Conservation (phyloP, 225 moss, liverwort and hornwort genomes). For the Physcomitrium patens region DNA sequence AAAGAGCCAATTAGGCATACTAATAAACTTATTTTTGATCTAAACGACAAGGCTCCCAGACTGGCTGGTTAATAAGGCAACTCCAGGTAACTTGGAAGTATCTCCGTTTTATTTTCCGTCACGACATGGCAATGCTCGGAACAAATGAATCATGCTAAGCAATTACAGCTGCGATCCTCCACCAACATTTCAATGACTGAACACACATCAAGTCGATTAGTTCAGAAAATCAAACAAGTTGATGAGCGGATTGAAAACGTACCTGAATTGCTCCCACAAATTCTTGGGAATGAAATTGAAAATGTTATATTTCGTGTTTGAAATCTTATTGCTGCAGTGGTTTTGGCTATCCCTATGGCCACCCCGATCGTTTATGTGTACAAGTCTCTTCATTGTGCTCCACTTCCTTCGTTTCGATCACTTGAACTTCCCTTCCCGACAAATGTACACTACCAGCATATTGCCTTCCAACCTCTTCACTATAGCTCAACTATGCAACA, state of each 20-base stretch:
- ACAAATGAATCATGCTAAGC: background rate
- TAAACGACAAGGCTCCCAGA: background rate
- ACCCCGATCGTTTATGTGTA: constrained; percentile 78
- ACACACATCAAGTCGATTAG: background rate
- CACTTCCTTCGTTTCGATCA: constrained; percentile 15
- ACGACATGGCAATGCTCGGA: background rate
- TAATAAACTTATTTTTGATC: background rate
- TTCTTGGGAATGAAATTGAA: constrained; percentile 95
- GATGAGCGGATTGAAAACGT: constrained; percentile 4
- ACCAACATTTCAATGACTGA: background rate
- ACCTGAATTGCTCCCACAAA: constrained; percentile 98
- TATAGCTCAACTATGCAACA: constrained; percentile 27
- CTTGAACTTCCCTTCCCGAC: constrained; percentile 30
- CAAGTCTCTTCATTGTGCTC: constrained; percentile 74
- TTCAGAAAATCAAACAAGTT: background rate
- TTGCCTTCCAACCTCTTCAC: constrained; percentile 1
- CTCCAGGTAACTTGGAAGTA: background rate
- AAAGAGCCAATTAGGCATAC: constrained; percentile 1
- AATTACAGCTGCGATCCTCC: constrained; percentile 14
- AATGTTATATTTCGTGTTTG: constrained; percentile 88
- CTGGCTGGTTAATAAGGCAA: background rate
- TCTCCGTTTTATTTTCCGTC: background rate
- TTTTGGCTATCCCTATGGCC: constrained; percentile 42
- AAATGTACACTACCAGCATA: background rate
- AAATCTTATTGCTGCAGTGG: constrained; percentile 82